Conservation (phyloP, 352 stramenopile genomes). For the Globisporangium recalcitrans region DNA sequence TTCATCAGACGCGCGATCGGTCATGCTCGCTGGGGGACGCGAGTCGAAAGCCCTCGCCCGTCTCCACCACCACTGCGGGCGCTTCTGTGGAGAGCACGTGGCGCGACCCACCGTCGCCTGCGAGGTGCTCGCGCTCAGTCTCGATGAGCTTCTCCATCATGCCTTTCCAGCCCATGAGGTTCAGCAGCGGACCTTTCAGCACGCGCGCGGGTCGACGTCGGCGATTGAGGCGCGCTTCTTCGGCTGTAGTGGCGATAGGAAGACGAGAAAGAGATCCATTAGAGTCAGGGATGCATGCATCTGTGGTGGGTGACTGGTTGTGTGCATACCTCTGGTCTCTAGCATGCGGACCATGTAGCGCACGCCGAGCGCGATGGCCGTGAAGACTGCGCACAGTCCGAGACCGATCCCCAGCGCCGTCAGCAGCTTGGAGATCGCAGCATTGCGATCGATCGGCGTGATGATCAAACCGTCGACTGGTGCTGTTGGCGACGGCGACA, state of each 20-base stretch:
- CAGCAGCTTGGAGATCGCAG: conserved; percentile 5
- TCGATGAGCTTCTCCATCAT: conserved; percentile 51
- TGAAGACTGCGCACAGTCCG: conserved; percentile 7
- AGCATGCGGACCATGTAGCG: conserved; percentile 4
- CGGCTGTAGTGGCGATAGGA: background rate
- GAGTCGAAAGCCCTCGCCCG: conserved; percentile 1
- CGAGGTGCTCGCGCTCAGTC: conserved; percentile 24
- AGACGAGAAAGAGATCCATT: too few relatives aligned
- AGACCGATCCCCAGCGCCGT: conserved; percentile 8
- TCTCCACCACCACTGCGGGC: background rate
- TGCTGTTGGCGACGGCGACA: too few relatives aligned
- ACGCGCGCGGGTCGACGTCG: conserved; percentile 17
- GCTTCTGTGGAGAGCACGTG: background rate
- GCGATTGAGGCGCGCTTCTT: conserved; percentile 7
- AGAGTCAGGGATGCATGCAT: background rate
- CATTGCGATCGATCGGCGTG: background rate
- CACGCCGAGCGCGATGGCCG: conserved; percentile 1
- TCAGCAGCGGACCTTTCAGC: conserved; percentile 31
- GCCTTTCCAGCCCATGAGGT: conserved; percentile 42
- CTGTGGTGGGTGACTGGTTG: too few relatives aligned
- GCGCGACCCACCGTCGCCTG: background rate
- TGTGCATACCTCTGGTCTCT: conserved; percentile 6
- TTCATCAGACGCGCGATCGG: background rate
- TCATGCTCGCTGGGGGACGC: conserved; percentile 4
- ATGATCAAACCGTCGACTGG: background rate